These are phyloP conservation scores for Lodderomyces beijingensis DNA, from an alignment of 1,139 yeast genomes.

Conservation along the genomic window DNA sequence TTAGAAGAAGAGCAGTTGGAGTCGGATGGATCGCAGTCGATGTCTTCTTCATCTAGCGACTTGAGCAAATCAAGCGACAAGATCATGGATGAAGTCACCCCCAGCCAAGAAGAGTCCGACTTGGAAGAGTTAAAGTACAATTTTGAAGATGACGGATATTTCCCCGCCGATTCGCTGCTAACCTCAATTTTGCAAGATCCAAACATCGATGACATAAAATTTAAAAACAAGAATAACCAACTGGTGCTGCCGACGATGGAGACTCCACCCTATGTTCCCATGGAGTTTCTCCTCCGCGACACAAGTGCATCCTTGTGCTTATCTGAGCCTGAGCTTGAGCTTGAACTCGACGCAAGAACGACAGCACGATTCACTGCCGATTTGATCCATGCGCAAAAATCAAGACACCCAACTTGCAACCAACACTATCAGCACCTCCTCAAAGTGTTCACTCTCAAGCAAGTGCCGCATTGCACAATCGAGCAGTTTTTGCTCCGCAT, in stretches of 20 bases:
- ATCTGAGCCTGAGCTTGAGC: neutral
- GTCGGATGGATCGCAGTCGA: too few species aligned
- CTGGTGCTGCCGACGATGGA: neutral
- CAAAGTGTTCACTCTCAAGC: slow-evolving; percentile 31
- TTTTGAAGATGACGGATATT: neutral
- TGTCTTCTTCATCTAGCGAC: neutral
- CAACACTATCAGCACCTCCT: slow-evolving; percentile 19
- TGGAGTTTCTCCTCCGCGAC: slow-evolving; percentile 20
- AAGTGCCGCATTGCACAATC: slow-evolving; percentile 34
- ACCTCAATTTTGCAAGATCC: slow-evolving; percentile 5
- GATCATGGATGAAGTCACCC: slow-evolving; percentile 1
- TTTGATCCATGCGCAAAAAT: neutral
- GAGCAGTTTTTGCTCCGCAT: slow-evolving; percentile 36
- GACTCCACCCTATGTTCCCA: slow-evolving; percentile 20
- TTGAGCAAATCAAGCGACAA: slow-evolving; percentile 1
- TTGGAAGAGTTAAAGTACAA: neutral
- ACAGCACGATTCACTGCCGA: neutral
- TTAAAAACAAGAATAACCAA: neutral
- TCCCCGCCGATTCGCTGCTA: too few species aligned
- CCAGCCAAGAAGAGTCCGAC: neutral
- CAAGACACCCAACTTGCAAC: neutral
- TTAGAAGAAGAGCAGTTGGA: too few species aligned
- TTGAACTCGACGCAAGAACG: slow-evolving; percentile 3
- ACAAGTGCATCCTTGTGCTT: slow-evolving; percentile 13
- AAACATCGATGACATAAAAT: slow-evolving; percentile 10